These are phyloP conservation scores for Heritiera littoralis DNA, from an alignment of 345 rosid genomes.

Conservation along the genomic window DNA sequence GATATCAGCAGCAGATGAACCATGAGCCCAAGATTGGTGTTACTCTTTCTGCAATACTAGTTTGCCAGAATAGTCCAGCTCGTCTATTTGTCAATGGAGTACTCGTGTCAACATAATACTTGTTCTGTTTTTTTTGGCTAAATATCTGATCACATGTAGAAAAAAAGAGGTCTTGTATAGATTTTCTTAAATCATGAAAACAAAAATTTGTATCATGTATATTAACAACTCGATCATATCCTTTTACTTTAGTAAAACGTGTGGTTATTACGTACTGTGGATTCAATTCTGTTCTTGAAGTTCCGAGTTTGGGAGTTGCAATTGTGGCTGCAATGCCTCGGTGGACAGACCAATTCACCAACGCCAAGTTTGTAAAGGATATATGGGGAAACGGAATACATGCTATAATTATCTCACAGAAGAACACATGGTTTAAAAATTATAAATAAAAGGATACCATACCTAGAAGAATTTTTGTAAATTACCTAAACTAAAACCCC, in stretches of 20 bases:
- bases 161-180: background rate
- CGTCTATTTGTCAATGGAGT: background rate
- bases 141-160: too few relatives aligned
- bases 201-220: background rate
- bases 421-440: too few relatives aligned
- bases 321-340: too few relatives aligned
- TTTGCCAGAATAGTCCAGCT: background rate
- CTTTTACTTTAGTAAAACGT: too few relatives aligned
- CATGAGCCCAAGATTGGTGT: background rate
- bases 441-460: too few relatives aligned
- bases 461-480: too few relatives aligned
- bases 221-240: background rate
- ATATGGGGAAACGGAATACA: background rate
- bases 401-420: background rate
- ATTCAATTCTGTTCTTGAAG: too few relatives aligned
- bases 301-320: too few relatives aligned
- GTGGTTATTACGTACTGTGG: too few relatives aligned
- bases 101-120: background rate
- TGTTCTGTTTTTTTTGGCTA: background rate
- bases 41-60: background rate
- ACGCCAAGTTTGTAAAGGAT: too few relatives aligned
- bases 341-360: too few relatives aligned
- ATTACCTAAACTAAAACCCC: background rate
- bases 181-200: background rate
- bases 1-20: conserved; percentile 44